A percentile compares a stretch with the other conserved stretches of the same genome.
Evolutionary conservation across 2,329 filamentous ascomycete species (phyloP).

Genomic region (Zelopaecilomyces penicillatus): DNA sequence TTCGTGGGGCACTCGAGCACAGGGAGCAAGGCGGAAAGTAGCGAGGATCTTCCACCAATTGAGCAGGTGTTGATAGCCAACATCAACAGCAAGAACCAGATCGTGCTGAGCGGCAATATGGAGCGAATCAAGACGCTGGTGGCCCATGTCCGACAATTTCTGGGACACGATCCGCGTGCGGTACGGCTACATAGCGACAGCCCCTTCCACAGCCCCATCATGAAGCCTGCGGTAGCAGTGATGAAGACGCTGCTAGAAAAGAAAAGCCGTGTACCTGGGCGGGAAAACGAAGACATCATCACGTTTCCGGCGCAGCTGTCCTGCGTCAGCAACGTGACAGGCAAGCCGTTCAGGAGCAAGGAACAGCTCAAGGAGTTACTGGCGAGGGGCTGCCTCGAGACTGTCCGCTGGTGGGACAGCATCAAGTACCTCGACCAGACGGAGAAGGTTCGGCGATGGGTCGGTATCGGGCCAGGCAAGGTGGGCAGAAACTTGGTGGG

Average conservation of each 20-base stretch:
- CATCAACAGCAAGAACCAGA: slow-evolving; percentile 93
- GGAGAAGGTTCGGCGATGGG: slow-evolving; percentile 71
- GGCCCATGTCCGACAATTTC: slow-evolving; percentile 78
- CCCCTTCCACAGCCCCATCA: slow-evolving; percentile 86
- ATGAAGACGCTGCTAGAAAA: slow-evolving; percentile 61
- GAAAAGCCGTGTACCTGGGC: slow-evolving; percentile 45
- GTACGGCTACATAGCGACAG: slow-evolving; percentile 80
- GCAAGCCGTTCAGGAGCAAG: slow-evolving; percentile 64
- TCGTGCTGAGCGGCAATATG: slow-evolving; percentile 83
- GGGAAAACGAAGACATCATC: slow-evolving; percentile 55
- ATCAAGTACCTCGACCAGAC: slow-evolving; percentile 84
- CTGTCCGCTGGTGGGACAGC: slow-evolving; percentile 89
- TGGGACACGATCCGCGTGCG: slow-evolving; percentile 82
- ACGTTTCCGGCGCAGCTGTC: slow-evolving; percentile 67
- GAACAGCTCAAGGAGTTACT: slow-evolving; percentile 71
- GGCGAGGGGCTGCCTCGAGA: slow-evolving; percentile 78
- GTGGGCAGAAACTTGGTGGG: slow-evolving; percentile 89
- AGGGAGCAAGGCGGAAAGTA: slow-evolving; percentile 60
- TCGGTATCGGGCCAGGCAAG: slow-evolving; percentile 89
- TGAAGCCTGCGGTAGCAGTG: slow-evolving; percentile 71
- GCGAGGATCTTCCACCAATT: slow-evolving; percentile 62
- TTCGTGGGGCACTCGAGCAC: slow-evolving; percentile 64
- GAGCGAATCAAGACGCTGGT: slow-evolving; percentile 73
- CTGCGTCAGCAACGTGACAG: slow-evolving; percentile 81
- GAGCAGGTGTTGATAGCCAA: slow-evolving; percentile 88